Evolutionary conservation across 768 basidiomycete species (phyloP), one percentile per base, ranked within the genome.

Genomic region (Suillus subalutaceus): DNA sequence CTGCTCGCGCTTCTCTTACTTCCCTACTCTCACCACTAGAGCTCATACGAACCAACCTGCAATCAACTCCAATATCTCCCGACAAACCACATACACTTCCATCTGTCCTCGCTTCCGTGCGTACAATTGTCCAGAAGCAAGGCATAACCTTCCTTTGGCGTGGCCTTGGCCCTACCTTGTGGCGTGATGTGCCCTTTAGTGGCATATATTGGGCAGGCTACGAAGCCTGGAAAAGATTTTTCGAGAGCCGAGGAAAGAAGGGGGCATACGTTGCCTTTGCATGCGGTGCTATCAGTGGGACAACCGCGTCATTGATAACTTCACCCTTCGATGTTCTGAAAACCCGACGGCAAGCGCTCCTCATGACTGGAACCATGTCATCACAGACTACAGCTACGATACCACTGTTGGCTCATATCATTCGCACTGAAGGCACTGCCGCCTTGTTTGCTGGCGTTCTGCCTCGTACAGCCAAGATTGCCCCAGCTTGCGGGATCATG

Each of bases 401-500:
- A 67, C 84, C 88, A 5, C 78, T 97, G 8, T 79, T 93, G 43
- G 67, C 85, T 66, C 85, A 87, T 65, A 90, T 99, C 53, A 72
- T 94, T 43, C 86, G 83, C 65, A 90, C 86, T 5, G 97, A 99
- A 75, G 97, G 97, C 2, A 68, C 81, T 6, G 77, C 85, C 10
- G 91, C 93, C 2, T 79, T 98, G 59, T 97, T 91, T 74, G 89
- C 93, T 41, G 97, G 97, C 0, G 79, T 94, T 48, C 77, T 89
- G 9, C 97, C 97, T 61, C 89, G 97, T 46, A 88, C 96, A 62
- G 94, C 89, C 52, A 99, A 99, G 79, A 97, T 97, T 68, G 94
- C 94, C 13, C 97, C 97, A 46, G 97, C 97, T 50, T 99, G 97
- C 78, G 97, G 97, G 30, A 91, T 99, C 70, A 98, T 99, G 97